These are phyloP conservation scores for Thraustochytrium striatum DNA, from an alignment of 352 stramenopile genomes.

Conservation along the genomic window DNA sequence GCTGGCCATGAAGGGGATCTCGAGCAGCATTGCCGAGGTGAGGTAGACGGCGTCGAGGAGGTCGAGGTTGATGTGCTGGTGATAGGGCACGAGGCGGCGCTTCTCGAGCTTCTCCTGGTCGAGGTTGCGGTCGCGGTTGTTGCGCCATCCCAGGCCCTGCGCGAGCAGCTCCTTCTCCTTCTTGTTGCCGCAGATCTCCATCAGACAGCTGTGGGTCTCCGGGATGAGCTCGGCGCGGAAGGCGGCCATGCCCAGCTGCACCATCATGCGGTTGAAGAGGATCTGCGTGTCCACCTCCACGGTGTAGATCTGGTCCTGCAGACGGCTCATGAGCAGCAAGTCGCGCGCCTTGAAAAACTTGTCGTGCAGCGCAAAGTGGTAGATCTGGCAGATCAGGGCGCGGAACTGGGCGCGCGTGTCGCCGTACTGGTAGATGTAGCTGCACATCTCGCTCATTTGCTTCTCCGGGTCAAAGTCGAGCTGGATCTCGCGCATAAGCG, in stretches of 20 bases:
- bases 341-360: conserved; percentile 96
- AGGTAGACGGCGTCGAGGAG: conserved; percentile 95
- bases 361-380: conserved; percentile 94
- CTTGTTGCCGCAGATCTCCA: conserved; percentile 87
- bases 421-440: conserved; percentile 50
- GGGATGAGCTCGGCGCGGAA: conserved; percentile 91
- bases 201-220: conserved; percentile 93
- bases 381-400: conserved; percentile 97
- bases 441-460: conserved; percentile 8
- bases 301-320: conserved; percentile 91
- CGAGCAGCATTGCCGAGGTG: conserved; percentile 95
- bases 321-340: conserved; percentile 95
- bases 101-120: conserved; percentile 96
- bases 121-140: conserved; percentile 82
- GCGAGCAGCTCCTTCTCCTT: conserved; percentile 88
- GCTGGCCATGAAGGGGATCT: conserved; percentile 95
- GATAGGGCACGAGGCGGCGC: conserved; percentile 92
- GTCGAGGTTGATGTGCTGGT: conserved; percentile 99
- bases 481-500: not conserved
- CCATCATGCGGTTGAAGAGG: conserved; percentile 92
- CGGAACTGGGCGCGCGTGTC: conserved; percentile 29
- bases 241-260: conserved; percentile 86
- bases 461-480: conserved; percentile 6
- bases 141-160: conserved; percentile 66
- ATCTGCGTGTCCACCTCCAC: conserved; percentile 92